These are phyloP conservation scores for Ceratocystis colombiana DNA, from an alignment of 2,329 filamentous ascomycete genomes.

Conservation along the genomic window DNA sequence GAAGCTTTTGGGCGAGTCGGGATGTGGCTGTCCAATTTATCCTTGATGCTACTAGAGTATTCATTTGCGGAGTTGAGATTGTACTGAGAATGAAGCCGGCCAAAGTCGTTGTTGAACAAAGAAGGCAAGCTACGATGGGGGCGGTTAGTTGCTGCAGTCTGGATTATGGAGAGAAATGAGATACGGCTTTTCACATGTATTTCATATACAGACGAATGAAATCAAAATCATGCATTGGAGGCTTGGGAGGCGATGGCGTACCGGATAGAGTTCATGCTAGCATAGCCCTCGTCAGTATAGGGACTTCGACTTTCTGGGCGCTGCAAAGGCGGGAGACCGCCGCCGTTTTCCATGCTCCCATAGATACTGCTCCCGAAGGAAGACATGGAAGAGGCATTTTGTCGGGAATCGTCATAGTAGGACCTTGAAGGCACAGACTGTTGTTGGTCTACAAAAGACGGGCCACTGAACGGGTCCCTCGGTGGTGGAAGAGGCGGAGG, in stretches of 20 bases:
- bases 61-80: constrained; percentile 39
- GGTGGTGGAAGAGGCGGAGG: constrained; percentile 26
- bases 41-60: constrained; percentile 44
- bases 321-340: constrained; percentile 28
- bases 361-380: constrained; percentile 32
- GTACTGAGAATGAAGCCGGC: constrained; percentile 42
- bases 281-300: constrained; percentile 38
- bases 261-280: constrained; percentile 37
- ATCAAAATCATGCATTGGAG: neutral
- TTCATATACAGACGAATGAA: too few relatives aligned
- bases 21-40: constrained; percentile 43
- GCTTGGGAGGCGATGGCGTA: constrained; percentile 27
- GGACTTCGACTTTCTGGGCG: constrained; percentile 24
- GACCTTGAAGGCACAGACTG: constrained; percentile 4
- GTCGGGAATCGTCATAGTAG: constrained; percentile 16
- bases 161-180: constrained; percentile 26
- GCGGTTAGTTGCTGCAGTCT: constrained; percentile 27
- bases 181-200: too few relatives aligned
- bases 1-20: constrained; percentile 36
- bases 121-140: constrained; percentile 34
- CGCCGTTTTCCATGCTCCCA: constrained; percentile 35
- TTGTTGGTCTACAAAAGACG: constrained; percentile 11
- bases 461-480: constrained; percentile 22
- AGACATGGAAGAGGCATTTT: constrained; percentile 23
- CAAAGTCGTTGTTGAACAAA: constrained; percentile 35